Evolutionary conservation across 2,329 filamentous ascomycete genomes (phyloP), one percentile per base, ranked within the genome.

Genomic region (Aspergillus novoparasiticus): DNA sequence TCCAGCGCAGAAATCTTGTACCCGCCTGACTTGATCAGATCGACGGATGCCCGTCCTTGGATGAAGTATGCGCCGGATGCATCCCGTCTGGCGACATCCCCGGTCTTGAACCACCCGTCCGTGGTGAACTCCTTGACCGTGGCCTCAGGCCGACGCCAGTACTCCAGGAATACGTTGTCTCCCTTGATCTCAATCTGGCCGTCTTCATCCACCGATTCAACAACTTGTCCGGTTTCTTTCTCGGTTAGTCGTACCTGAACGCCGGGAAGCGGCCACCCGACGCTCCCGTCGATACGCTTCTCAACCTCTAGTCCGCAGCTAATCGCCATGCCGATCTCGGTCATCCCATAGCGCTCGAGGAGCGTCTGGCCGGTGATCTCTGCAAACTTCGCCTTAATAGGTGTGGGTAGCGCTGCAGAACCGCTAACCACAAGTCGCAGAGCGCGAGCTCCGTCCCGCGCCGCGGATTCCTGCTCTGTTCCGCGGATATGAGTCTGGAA

Each of bases 1-100:
- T 86, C 84, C 12, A 86, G 72, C 0, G 84, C 84, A 0, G 81
- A 84, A 41, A 86, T 82, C 72, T 86, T 86, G 67, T 85, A 86
- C 0, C 84, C 84, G 19, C 84, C 83, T 0, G 81, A 82, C 65
- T 86, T 86, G 70, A 87, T 85, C 36, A 86, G 78, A 65, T 86
- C 84, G 8, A 84, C 77, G 21, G 80, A 83, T 11, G 81, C 83
- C 12, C 84, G 79, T 10, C 84, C 84, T 59, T 85, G 76, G 59
- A 86, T 86, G 43, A 77, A 86, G 68, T 85, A 86, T 73, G 84
- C 70, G 64, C 81, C 63, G 12, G 62, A 66, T 6, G 64, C 65
- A 58, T 79, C 73, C 19, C 77, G 74, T 21, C 72, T 70, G 1
- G 79, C 79, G 5, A 80, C 76, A 63, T 84, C 82, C 11, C 82